Evolutionary conservation across 148 eudicot genomes (phyloP).

Genomic region (Rhododendron henanense): DNA sequence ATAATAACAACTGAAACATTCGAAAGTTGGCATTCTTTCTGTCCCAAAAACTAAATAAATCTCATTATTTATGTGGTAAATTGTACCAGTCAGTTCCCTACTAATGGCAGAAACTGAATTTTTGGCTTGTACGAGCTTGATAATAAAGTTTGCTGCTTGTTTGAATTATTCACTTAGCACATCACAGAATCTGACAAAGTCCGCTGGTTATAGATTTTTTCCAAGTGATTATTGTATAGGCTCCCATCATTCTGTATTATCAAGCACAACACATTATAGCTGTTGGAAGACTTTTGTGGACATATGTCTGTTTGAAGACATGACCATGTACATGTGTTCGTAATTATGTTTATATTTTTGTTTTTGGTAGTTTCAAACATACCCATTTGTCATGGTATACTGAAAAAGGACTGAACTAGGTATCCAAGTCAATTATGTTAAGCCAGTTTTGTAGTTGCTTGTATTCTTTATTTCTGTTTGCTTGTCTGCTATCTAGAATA

Average conservation of each 20-base stretch:
- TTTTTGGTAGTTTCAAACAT: background rate
- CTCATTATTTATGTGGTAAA: background rate
- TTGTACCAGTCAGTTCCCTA: background rate
- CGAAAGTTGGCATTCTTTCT: background rate
- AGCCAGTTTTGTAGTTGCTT: background rate
- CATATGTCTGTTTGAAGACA: background rate
- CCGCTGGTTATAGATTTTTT: background rate
- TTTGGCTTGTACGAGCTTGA: background rate
- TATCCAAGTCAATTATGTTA: background rate
- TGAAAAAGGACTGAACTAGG: background rate
- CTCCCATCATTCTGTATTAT: background rate
- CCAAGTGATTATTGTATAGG: background rate
- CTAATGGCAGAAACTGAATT: background rate
- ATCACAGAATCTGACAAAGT: background rate
- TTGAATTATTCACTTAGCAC: background rate
- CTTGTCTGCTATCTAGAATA: background rate
- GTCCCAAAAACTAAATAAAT: background rate
- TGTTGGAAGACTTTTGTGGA: background rate
- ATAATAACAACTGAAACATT: background rate
- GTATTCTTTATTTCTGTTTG: background rate
- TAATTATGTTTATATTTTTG: background rate
- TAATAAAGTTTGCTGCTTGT: background rate
- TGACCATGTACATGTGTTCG: background rate
- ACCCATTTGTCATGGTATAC: background rate
- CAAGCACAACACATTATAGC: background rate